These are phyloP conservation scores for Pistacia integerrima DNA, from an alignment of 345 rosid species.

Conservation along the genomic window DNA sequence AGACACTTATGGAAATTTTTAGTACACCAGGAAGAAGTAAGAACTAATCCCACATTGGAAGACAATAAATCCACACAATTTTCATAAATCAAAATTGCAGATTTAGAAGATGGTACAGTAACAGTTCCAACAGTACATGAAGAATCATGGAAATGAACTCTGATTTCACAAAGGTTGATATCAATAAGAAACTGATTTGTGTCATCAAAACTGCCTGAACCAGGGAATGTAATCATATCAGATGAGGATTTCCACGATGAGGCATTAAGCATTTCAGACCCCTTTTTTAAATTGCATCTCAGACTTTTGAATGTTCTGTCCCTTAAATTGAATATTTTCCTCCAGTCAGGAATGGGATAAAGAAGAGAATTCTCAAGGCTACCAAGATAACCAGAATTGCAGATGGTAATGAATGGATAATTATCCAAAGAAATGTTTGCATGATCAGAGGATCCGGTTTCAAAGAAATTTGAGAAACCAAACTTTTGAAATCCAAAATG, in stretches of 20 bases:
- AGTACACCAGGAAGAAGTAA: constrained; percentile 69
- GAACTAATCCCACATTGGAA: constrained; percentile 62
- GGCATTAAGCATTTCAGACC: constrained; percentile 21
- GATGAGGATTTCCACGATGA: constrained; percentile 25
- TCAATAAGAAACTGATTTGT: constrained; percentile 40
- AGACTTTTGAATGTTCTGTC: constrained; percentile 39
- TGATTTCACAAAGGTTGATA: constrained; percentile 49
- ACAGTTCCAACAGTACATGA: constrained; percentile 72
- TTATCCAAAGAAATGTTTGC: constrained; percentile 60
- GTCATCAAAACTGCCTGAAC: constrained; percentile 30
- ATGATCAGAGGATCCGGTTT: constrained; percentile 42
- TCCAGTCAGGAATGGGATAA: constrained; percentile 57
- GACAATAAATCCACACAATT: constrained; percentile 63
- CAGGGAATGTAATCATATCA: constrained; percentile 29
- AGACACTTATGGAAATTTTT: constrained; percentile 52
- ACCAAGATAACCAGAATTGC: constrained; percentile 51
- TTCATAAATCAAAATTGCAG: constrained; percentile 44
- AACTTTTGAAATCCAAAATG: constrained; percentile 53
- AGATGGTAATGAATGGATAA: constrained; percentile 68
- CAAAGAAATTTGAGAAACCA: constrained; percentile 77
- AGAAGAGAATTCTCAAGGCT: constrained; percentile 57
- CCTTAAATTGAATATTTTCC: constrained; percentile 44
- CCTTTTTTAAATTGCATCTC: constrained; percentile 34
- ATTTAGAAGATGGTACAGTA: constrained; percentile 49
- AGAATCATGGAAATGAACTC: constrained; percentile 82